Evolutionary conservation across 2,329 filamentous ascomycete species (phyloP).

Genomic region (Sporothrix mexicana): DNA sequence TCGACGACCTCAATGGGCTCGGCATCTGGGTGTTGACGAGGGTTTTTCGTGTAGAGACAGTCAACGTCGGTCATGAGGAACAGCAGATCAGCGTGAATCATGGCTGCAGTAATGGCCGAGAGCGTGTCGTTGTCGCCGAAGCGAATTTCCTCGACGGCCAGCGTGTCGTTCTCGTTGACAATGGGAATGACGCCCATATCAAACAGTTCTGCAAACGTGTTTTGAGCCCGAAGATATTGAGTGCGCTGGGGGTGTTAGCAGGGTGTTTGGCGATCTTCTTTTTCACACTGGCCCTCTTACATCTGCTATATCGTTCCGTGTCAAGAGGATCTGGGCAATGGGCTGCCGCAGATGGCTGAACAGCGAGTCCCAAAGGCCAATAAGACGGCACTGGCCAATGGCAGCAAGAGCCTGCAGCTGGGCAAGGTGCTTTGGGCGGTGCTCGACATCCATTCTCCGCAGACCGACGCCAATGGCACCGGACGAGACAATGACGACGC

Average conservation of each 20-base stretch:
- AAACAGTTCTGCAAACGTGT: conserved; percentile 87
- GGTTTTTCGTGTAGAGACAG: conserved; percentile 96
- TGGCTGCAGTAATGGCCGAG: conserved; percentile 93
- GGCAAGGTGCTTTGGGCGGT: conserved; percentile 87
- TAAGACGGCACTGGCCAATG: conserved; percentile 92
- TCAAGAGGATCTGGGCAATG: conserved; percentile 92
- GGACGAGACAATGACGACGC: conserved; percentile 94
- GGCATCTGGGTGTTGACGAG: conserved; percentile 81
- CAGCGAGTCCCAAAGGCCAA: conserved; percentile 92
- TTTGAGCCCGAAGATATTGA: conserved; percentile 95
- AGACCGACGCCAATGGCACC: conserved; percentile 95
- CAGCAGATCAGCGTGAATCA: conserved; percentile 95
- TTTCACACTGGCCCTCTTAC: conserved; percentile 53
- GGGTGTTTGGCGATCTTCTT: background rate
- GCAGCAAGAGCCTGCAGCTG: conserved; percentile 92
- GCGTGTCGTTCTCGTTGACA: conserved; percentile 97
- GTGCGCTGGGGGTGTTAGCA: conserved; percentile 64
- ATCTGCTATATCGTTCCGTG: conserved; percentile 94
- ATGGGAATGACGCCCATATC: conserved; percentile 97
- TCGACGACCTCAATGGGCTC: conserved; percentile 90
- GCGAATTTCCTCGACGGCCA: conserved; percentile 97
- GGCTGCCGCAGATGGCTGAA: conserved; percentile 89
- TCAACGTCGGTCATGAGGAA: conserved; percentile 99
- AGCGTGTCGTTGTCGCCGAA: conserved; percentile 99
- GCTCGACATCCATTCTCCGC: conserved; percentile 84